Evolutionary conservation across 108 stramenopile genomes (phyloP), one percentile per base, ranked within the genome.

Genomic region (Cafeteria roenbergensis): DNA sequence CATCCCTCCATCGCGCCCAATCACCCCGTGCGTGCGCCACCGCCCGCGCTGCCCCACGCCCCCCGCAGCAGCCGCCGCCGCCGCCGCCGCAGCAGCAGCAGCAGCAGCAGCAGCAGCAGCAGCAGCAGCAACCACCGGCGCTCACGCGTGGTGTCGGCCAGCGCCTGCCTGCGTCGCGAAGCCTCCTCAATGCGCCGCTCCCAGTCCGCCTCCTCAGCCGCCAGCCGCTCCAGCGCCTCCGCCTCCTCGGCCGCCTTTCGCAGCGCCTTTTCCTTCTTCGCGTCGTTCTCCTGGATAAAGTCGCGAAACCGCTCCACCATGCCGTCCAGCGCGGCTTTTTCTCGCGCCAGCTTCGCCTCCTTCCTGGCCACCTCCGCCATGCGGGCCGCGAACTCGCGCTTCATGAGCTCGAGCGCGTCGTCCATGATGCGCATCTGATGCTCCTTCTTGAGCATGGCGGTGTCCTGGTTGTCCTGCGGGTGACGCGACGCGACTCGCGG

Each of bases 241-340:
- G 6, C 17, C 17, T 48, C 42, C 42, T 48, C 12, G 42, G 42
- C 36, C 59, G 9, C 22, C n/a, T 61, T 61, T 27, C 2, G 1
- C 2, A 9, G 36, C 24, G 29, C 59, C 2, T 27, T 9, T 8
- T 27, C 30, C 2, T 27, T 12, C 37, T 61, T 61, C 21, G 59
- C 59, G n/a, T 61, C 59, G n/a, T 61, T 61, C 20, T 61, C 59
- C 22, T 24, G 20, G 37, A 61, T 61, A n/a, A 61, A 61, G 37
- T 61, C 59, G 17, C 59, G 9, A 22, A 61, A 61, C n/a, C 59
- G 34, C 37, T 61, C 59, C 59, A 61, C 59, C 29, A 61, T 28
- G 22, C 2, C 59, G 20, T 61, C 59, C 22, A 61, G 9, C n/a
- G 9, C 30, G 8, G 9, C 3, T 22, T 61, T 61, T 8, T 61